phyloP scores from a whole-genome alignment of 805 yeast species.

The Spathaspora arborariae region DNA sequence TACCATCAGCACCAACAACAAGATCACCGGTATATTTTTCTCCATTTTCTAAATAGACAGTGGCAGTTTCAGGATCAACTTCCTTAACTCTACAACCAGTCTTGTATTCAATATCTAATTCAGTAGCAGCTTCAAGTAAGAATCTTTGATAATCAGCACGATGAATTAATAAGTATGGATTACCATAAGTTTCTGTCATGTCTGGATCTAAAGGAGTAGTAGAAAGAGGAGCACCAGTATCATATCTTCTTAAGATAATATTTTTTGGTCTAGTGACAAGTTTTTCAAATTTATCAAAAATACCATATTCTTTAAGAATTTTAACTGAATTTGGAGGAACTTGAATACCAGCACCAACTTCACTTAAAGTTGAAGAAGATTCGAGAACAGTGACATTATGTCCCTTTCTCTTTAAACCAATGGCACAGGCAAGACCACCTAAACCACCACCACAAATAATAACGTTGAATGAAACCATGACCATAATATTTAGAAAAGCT shows the following conservation, averaged over 20 bases:
- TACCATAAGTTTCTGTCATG: slow-evolving; percentile 12
- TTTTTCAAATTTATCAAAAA: slow-evolving; percentile 11
- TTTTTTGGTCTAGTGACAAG: slow-evolving; percentile 14
- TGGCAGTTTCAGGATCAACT: slow-evolving; percentile 19
- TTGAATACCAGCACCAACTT: slow-evolving; percentile 32
- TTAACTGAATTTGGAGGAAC: slow-evolving; percentile 25
- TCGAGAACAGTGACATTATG: slow-evolving; percentile 23
- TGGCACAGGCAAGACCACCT: slow-evolving; percentile 27
- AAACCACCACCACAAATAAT: slow-evolving; percentile 23
- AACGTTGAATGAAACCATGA: slow-evolving; percentile 8
- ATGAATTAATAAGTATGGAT: slow-evolving; percentile 21
- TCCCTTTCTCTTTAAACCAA: slow-evolving; percentile 19
- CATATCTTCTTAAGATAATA: slow-evolving; percentile 12
- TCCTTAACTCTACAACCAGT: slow-evolving; percentile 12
- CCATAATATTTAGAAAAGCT: neutral
- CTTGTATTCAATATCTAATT: slow-evolving; percentile 14
- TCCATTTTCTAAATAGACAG: slow-evolving; percentile 23
- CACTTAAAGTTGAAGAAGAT: slow-evolving; percentile 20
- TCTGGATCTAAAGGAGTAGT: slow-evolving; percentile 16
- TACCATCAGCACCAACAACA: slow-evolving; percentile 29
- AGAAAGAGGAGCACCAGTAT: slow-evolving; percentile 20
- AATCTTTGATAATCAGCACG: slow-evolving; percentile 24
- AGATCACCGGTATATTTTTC: slow-evolving; percentile 17
- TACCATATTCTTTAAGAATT: slow-evolving; percentile 20
- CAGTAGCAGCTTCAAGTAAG: slow-evolving; percentile 17